Base-by-base conservation (phyloP, 345 rosid genomes). In the Euphorbia peplus region DNA sequence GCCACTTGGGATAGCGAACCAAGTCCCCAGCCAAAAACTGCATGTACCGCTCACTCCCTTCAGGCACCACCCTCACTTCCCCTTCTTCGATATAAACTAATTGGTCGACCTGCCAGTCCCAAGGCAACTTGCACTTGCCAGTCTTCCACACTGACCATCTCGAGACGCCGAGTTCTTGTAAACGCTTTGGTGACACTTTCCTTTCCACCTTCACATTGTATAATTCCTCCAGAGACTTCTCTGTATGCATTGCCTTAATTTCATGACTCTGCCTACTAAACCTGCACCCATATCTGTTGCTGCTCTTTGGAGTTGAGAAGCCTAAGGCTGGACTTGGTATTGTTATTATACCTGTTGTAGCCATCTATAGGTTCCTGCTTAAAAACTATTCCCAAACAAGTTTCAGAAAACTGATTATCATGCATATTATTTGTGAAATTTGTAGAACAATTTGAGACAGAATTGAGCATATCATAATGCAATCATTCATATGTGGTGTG, bases 81-180 rank as follows among this genome's bases (percentile, higher is more conserved):
- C 98, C 98, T 85, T 93, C 97, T 83, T 93, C 96, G 1, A 93
- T 83, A 77, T 91, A 93, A 65, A 93, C 98, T 72, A 91, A 64
- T 84, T 91, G 98, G 71, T 93, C 97, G 55, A 83, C 96, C 67
- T 91, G 97, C 98, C 97, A 93, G 70, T 91, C 97, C 93, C 97
- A 89, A 0, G 98, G 90, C 67, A 93, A 53, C 69, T 81, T 85
- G 79, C 90, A 87, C 41, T 89, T 87, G 21, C 91, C 93, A 0
- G 97, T 93, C 82, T 89, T 90, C 98, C 97, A 87, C 60, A 75
- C 72, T 2, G 98, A 89, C 97, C 97, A 90, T 70, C 78, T 82
- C 6, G 96, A 87, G 35, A 93, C 97, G 2, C 92, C 88, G 0
- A 93, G 92, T 73, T 89, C 85, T 5, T 75, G 80, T 39, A 90